These are phyloP conservation scores for Physocladia obscura DNA, from an alignment of 192 early-diverging fungal genomes.

Conservation along the genomic window DNA sequence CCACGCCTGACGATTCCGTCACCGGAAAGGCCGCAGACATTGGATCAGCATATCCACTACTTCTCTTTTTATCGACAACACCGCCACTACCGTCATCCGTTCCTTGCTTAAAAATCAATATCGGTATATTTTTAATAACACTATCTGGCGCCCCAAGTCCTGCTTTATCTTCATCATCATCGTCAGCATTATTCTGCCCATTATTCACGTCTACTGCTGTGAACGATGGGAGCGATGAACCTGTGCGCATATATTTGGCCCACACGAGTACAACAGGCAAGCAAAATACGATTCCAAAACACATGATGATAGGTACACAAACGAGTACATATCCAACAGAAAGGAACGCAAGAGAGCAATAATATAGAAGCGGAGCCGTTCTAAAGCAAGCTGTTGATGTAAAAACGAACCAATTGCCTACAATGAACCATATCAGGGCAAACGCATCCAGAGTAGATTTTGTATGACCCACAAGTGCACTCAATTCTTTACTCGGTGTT, in stretches of 20 bases:
- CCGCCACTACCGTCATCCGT: not conserved
- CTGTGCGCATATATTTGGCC: conserved; percentile 56
- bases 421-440: conserved; percentile 64
- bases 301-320: conserved; percentile 57
- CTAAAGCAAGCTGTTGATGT: conserved; percentile 40
- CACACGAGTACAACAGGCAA: conserved; percentile 63
- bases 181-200: not conserved
- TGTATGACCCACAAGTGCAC: conserved; percentile 24
- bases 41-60: conserved; percentile 22
- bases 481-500: conserved; percentile 22
- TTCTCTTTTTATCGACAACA: conserved; percentile 19
- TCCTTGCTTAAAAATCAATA: conserved; percentile 47
- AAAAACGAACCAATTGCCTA: conserved; percentile 73
- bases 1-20: not conserved
- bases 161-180: not conserved
- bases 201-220: not conserved
- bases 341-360: conserved; percentile 62
- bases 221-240: not conserved
- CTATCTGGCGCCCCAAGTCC: conserved; percentile 53
- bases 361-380: conserved; percentile 60
- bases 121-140: conserved; percentile 68
- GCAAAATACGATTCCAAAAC: conserved; percentile 65
- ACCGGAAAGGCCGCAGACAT: conserved; percentile 12
- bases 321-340: conserved; percentile 69
- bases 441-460: conserved; percentile 63